Conservation (phyloP, 345 rosid genomes). For the Dovyalis caffra region DNA sequence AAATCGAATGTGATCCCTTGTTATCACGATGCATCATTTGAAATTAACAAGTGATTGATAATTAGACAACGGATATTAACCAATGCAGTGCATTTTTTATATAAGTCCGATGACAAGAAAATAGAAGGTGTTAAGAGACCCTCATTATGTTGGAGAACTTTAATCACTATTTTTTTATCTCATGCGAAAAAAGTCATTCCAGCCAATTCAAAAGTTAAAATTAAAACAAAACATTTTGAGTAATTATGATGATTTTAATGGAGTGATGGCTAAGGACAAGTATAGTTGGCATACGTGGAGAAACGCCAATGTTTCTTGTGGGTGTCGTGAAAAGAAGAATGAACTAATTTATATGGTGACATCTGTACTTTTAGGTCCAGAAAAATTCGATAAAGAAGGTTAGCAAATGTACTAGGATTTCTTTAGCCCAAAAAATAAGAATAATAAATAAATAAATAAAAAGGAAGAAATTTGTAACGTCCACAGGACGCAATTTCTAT, state of each 20-base stretch:
- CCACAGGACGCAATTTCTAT: too few relatives aligned
- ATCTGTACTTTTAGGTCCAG: neutral
- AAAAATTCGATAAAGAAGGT: neutral
- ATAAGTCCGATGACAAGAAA: too few relatives aligned
- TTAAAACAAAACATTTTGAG: too few relatives aligned
- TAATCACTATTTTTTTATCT: neutral
- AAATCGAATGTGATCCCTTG: neutral
- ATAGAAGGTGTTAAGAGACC: too few relatives aligned
- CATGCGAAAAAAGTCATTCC: neutral
- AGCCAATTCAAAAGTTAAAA: too few relatives aligned
- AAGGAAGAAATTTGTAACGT: too few relatives aligned
- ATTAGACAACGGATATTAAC: neutral
- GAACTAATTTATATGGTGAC: neutral
- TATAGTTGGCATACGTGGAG: neutral
- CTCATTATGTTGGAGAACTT: too few relatives aligned
- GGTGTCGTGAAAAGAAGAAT: neutral
- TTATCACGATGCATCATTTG: neutral
- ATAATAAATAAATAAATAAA: too few relatives aligned
- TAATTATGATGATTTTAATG: neutral
- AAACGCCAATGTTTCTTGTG: neutral
- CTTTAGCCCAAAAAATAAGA: neutral
- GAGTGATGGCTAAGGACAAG: neutral
- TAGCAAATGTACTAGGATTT: neutral
- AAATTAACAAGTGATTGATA: neutral
- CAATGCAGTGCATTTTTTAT: too few relatives aligned